Evolutionary conservation across 2,329 filamentous ascomycete species (phyloP).

Genomic region (Trichoderma aggressivum): DNA sequence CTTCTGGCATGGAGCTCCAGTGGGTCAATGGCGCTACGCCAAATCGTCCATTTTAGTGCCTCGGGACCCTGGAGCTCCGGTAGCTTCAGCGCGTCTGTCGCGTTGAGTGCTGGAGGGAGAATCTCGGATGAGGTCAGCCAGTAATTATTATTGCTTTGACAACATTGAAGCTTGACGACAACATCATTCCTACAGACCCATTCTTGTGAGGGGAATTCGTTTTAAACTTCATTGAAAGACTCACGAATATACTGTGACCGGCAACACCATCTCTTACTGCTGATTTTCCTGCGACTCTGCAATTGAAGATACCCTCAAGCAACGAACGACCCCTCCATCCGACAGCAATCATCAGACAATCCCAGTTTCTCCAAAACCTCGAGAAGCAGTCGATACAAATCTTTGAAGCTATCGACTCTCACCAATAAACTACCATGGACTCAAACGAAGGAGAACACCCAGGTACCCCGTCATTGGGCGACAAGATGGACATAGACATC

Average conservation of each 20-base stretch:
- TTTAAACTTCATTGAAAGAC: too few relatives aligned
- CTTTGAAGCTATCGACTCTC: not conserved
- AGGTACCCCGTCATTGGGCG: not conserved
- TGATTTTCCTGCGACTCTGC: not conserved
- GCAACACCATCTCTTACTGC: not conserved
- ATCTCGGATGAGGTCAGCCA: not conserved
- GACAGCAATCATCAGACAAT: not conserved
- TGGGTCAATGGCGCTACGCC: constrained; percentile 11
- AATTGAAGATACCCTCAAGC: not conserved
- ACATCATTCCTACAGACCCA: not conserved
- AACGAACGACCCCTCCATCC: not conserved
- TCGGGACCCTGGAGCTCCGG: not conserved
- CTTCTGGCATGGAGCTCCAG: not conserved
- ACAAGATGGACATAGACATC: constrained; percentile 1
- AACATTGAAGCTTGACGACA: not conserved
- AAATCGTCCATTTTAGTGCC: not conserved
- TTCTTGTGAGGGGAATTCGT: not conserved
- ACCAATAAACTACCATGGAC: not conserved
- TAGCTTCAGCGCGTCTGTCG: constrained; percentile 20
- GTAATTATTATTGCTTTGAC: not conserved
- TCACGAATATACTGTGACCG: too few relatives aligned
- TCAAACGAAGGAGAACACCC: not conserved
- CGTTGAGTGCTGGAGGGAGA: constrained; percentile 17
- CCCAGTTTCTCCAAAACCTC: not conserved
- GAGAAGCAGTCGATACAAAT: not conserved